Base-by-base conservation (phyloP, 345 rosid genomes). In the Eucalyptus marginata region DNA sequence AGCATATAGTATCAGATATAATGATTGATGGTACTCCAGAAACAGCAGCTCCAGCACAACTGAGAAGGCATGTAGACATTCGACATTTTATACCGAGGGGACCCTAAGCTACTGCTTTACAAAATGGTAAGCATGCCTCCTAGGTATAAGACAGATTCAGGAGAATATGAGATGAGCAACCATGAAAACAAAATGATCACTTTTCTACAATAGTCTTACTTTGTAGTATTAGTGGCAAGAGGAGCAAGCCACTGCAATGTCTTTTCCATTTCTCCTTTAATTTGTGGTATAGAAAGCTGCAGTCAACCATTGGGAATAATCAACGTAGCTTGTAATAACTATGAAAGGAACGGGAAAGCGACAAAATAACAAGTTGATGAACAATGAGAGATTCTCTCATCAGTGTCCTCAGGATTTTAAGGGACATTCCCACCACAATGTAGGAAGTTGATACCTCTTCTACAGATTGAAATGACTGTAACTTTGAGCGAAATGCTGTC, bases 221-320 rank as follows among this genome's bases (percentile, higher is more conserved):
- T 98, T 91, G 99, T 97, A 36, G 99, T 98, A 92, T 97, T 96
- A 79, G 95, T 90, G 66, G 99, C 98, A 91, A 98, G 93, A 58
- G 97, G 99, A 90, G 96, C 99, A 86, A 98, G 98, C 99, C 99
- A 98, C 90, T 94, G 99, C 92, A 97, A 92, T 14, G 98, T 97
- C 92, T 96, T 95, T 94, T 97, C 99, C 97, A 98, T 98, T 93
- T 98, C 97, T 22, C 95, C 97, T 94, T 95, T 98, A 90, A 98
- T 98, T 92, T 96, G 97, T 29, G 93, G 88, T 62, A 96, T 94
- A 24, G 96, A 94, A 86, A 95, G 96, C 99, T 97, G 95, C 91
- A 92, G 27, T 89, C 88, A 62, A 62, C 14, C 90, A 89, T 49
- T 22, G 50, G 14, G 3, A 62, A 40, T 43, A 51, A 49, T 47